Evolutionary conservation across 805 yeast species (phyloP).

Genomic region (Kuraishia molischiana): DNA sequence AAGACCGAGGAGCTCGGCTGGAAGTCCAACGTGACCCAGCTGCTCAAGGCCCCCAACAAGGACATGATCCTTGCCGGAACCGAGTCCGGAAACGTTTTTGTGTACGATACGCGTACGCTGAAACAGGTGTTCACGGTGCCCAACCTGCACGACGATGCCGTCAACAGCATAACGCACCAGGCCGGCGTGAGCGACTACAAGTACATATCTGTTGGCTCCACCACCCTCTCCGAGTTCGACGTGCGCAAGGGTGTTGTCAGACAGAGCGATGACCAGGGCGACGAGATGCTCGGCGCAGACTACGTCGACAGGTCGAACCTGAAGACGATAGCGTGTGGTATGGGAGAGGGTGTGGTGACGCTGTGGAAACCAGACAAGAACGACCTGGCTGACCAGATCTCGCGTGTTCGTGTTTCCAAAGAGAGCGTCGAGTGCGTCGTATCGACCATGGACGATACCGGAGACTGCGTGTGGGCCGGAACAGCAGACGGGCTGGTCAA

Average conservation of each 20-base stretch:
- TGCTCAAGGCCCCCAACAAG: constrained; percentile 35
- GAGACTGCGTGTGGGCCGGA: constrained; percentile 64
- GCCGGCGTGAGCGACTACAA: constrained; percentile 68
- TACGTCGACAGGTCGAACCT: constrained; percentile 51
- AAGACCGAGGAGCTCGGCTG: constrained; percentile 22
- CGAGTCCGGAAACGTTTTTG: constrained; percentile 61
- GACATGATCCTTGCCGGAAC: constrained; percentile 47
- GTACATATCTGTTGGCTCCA: constrained; percentile 72
- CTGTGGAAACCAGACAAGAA: constrained; percentile 74
- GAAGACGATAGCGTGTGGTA: constrained; percentile 66
- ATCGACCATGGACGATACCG: constrained; percentile 43
- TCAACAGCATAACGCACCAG: constrained; percentile 66
- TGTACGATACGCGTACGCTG: constrained; percentile 50
- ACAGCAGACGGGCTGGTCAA: constrained; percentile 67
- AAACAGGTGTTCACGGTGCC: constrained; percentile 36
- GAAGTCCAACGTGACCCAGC: constrained; percentile 23
- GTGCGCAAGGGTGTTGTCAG: constrained; percentile 58
- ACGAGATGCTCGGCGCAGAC: constrained; percentile 73
- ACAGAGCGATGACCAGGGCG: constrained; percentile 85
- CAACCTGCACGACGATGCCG: constrained; percentile 65
- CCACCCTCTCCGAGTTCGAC: constrained; percentile 73
- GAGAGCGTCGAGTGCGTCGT: constrained; percentile 66
- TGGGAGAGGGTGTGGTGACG: constrained; percentile 86
- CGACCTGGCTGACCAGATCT: constrained; percentile 65
- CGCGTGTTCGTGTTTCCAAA: constrained; percentile 58